phyloP scores from a whole-genome alignment of 1,284 basidiomycete species.

The Ceratobasidium theobromae region DNA sequence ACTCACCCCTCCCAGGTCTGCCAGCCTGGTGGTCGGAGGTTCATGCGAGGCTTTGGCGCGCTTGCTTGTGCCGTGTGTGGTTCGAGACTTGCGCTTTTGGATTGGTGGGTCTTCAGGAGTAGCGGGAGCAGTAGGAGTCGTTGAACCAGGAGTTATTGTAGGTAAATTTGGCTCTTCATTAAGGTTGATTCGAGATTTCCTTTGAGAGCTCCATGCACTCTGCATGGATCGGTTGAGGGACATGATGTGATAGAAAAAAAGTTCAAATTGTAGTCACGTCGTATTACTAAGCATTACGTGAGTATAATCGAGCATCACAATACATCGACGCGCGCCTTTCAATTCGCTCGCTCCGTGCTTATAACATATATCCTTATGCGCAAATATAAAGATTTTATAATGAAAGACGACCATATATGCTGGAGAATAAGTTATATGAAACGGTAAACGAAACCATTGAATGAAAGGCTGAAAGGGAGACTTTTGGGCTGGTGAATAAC shows the following conservation, averaged over 20 bases:
- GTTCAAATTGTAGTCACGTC: neutral
- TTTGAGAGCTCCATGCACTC: constrained; percentile 67
- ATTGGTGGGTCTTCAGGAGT: constrained; percentile 40
- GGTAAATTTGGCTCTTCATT: constrained; percentile 48
- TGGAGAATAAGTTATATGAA: too few relatives aligned
- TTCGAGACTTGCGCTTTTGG: constrained; percentile 60
- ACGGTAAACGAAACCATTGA: too few relatives aligned
- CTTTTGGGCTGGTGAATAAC: too few relatives aligned
- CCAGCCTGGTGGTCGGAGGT: constrained; percentile 70
- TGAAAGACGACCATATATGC: too few relatives aligned
- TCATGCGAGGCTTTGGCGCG: constrained; percentile 55
- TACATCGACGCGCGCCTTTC: too few relatives aligned
- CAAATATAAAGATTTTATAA: too few relatives aligned
- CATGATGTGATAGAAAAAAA: neutral
- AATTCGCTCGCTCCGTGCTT: too few relatives aligned
- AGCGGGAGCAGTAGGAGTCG: constrained; percentile 42
- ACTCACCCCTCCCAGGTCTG: constrained; percentile 87
- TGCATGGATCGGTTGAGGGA: constrained; percentile 74
- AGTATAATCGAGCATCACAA: too few relatives aligned
- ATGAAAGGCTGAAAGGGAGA: too few relatives aligned
- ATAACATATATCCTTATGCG: too few relatives aligned
- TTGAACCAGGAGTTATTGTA: constrained; percentile 39
- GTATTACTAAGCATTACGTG: neutral
- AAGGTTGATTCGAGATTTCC: constrained; percentile 63
- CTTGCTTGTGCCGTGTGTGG: constrained; percentile 54